A percentile compares a stretch with the other conserved stretches of the same genome.
Conservation (phyloP, 192 early-diverging fungal genomes). For the Mortierella hygrophila region DNA sequence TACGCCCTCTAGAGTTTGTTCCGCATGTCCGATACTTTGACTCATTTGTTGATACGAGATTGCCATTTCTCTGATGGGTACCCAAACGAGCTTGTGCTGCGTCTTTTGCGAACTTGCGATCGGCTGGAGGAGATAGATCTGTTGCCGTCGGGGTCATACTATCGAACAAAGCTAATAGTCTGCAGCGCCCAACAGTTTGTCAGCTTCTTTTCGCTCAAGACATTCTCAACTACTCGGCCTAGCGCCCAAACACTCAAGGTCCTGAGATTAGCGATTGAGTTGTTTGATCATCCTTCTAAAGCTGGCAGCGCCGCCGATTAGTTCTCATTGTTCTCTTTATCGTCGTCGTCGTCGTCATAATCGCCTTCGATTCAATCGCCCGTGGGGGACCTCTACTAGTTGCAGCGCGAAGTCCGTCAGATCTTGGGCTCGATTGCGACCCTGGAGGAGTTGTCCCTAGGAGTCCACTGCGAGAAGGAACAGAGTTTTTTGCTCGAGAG, state of each 20-base stretch:
- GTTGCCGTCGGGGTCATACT: background rate
- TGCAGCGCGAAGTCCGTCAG: background rate
- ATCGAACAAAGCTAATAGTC: background rate
- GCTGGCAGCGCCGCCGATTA: too few species aligned
- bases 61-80: background rate
- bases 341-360: background rate
- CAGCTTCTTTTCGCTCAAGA: background rate
- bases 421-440: constrained; percentile 5
- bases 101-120: background rate
- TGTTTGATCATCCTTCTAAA: too few species aligned
- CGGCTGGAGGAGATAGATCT: background rate
- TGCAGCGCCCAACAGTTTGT: background rate
- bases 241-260: background rate
- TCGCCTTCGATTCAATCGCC: background rate
- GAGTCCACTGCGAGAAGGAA: background rate
- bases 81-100: too few species aligned
- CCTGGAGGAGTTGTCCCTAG: constrained; percentile 1
- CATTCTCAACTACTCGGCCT: background rate
- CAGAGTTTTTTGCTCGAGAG: constrained; percentile 16
- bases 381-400: background rate
- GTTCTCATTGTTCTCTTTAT: background rate
- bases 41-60: background rate
- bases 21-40: background rate
- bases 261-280: too few species aligned
- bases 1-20: background rate